phyloP scores from a whole-genome alignment of 2,329 filamentous ascomycete genomes.

The Albophoma yamanashiensis region DNA sequence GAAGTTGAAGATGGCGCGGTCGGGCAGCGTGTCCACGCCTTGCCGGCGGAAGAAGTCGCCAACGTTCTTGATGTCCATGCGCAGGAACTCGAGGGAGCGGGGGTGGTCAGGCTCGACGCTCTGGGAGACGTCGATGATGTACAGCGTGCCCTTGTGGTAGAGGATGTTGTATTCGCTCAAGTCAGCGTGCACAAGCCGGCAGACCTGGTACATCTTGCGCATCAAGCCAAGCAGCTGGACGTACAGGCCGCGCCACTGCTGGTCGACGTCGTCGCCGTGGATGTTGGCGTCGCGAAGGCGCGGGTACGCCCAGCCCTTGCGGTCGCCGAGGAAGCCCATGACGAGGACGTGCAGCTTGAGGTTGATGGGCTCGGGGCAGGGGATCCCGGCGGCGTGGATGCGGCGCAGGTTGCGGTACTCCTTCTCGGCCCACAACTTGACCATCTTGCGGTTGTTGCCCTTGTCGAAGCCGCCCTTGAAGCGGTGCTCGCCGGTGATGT shows the following conservation, averaged over 20 bases:
- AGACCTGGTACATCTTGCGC: slow-evolving; percentile 87
- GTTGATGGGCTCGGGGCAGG: slow-evolving; percentile 79
- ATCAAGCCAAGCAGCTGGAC: slow-evolving; percentile 77
- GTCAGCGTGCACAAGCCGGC: slow-evolving; percentile 88
- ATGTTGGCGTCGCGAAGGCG: slow-evolving; percentile 80
- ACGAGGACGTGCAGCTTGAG: slow-evolving; percentile 91
- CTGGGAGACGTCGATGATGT: slow-evolving; percentile 96
- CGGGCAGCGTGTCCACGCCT: slow-evolving; percentile 69
- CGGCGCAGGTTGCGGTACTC: slow-evolving; percentile 90
- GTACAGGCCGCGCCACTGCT: slow-evolving; percentile 71
- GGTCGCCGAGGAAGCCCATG: slow-evolving; percentile 87
- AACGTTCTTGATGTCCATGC: slow-evolving; percentile 98
- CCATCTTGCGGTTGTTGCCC: slow-evolving; percentile 91
- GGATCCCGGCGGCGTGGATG: slow-evolving; percentile 74
- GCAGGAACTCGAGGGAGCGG: slow-evolving; percentile 79
- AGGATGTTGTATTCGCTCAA: slow-evolving; percentile 97
- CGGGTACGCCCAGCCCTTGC: slow-evolving; percentile 78
- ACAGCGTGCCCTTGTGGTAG: slow-evolving; percentile 72
- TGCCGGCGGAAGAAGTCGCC: slow-evolving; percentile 85
- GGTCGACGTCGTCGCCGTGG: slow-evolving; percentile 52
- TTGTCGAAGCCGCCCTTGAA: slow-evolving; percentile 91
- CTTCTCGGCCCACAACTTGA: slow-evolving; percentile 98
- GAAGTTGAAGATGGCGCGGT: slow-evolving; percentile 76
- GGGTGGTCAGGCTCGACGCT: slow-evolving; percentile 96
- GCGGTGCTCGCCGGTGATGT: slow-evolving; percentile 87